Base-by-base conservation (phyloP, 2,329 filamentous ascomycete species). In the Penicillium psychrosexuale region DNA sequence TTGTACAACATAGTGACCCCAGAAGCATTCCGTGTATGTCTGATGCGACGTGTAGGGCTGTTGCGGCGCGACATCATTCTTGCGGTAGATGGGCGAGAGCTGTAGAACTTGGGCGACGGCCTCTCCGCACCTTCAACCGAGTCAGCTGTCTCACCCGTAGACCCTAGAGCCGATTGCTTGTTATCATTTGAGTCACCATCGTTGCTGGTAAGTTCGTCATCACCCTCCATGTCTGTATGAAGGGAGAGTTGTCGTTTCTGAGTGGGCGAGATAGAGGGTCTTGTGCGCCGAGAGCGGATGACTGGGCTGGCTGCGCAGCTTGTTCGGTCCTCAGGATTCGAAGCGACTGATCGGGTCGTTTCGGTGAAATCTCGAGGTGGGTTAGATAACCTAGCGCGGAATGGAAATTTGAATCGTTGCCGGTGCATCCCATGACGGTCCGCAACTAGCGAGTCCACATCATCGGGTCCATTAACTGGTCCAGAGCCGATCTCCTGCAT, bases 161-260 rank as follows among this genome's bases (percentile, higher is more conserved):
- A 65, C 8, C 54, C 57, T 36, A 56, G 61, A n/a, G 53, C 61
- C 0, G 64, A 66, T 9, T 53, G 51, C 17, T 63, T 66, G n/a
- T 61, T 65, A 11, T 66, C 64, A 9, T 50, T 54, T 12, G 61
- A 72, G 30, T 80, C 78, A 31, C 86, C 84, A 53, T 92, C 89
- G 53, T 91, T 89, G 3, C 89, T 92, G 12, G 89, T 82, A n/a
- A 92, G 78, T 71, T 97, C 92, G 65, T 96, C 92, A 65, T 97
- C 92, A 0, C 91, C 90, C 68, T 96, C 91, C 7, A 87, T 90
- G 66, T 94, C 90, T 0, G 89, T 91, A 55, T 91, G 85, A 66
- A 76, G 80, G 40, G 80, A 75, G 38, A 78, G 60, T 55, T 80
- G 71, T 54, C 78, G 69, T 43, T 69, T 72, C 48, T 67, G 71